Evolutionary conservation across 805 yeast species (phyloP), one percentile per base, ranked within the genome.

Genomic region (Yarrowia alimentaria): DNA sequence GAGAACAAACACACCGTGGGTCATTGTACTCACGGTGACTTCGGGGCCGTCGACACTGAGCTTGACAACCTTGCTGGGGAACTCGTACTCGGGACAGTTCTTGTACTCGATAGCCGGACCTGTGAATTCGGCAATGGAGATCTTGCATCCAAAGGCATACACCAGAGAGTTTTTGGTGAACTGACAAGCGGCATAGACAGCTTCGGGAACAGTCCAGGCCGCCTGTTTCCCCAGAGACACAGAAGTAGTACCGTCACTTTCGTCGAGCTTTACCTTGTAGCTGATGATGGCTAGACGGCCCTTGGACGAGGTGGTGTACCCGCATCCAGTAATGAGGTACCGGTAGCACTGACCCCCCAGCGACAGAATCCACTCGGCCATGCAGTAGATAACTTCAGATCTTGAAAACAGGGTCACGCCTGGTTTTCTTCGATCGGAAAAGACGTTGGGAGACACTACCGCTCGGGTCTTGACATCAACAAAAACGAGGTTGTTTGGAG

Each of bases 191-290:
- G 50, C 35, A 31, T 21, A 43, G 5, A 43, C 50, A n/a, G 50
- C 26, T 9, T 43, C 50, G 1, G 37, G 35, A 10, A 43, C 50
- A 4, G 50, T 43, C 50, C 50, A 43, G 3, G 50, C 37, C 4
- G 50, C 50, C n/a, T 43, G 50, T 16, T 43, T 43, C 22, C 50
- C 50, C 10, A 43, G 30, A 16, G 50, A 43, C 10, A 43, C 30
- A n/a, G n/a, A n/a, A n/a, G n/a, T n/a, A n/a, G n/a, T n/a, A n/a
- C n/a, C n/a, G n/a, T n/a, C n/a, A n/a, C n/a, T n/a, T 6, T 21
- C 37, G 10, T 37, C 50, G 22, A 20, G 29, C 22, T 24, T 31
- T 16, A 43, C 28, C 16, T 31, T 30, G 37, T 43, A 43, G 30
- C 30, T 21, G 30, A 43, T 26, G 16, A 43, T 43, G 6, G 17